Percentiles rank a stretch among this genome's conserved stretches.
Evolutionary conservation across 2,329 filamentous ascomycete genomes (phyloP).

Genomic region (Ilyonectria mors-panacis): DNA sequence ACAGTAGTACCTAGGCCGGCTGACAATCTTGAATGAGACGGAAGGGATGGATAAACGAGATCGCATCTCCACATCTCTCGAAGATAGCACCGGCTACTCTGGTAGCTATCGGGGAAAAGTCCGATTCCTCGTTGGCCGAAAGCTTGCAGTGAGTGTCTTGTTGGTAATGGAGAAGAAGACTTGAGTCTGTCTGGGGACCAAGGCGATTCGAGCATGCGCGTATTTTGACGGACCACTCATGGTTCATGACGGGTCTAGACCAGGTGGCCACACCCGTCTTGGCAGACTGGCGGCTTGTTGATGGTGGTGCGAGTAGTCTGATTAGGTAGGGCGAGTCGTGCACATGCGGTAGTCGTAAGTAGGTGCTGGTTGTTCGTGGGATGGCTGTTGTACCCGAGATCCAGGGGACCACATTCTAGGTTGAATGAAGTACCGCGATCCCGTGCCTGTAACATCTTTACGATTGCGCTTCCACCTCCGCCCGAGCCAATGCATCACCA

Average conservation of each 20-base stretch:
- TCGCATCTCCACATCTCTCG: background rate
- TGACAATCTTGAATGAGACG: background rate
- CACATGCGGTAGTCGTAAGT: background rate
- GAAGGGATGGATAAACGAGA: background rate
- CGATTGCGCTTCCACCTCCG: background rate
- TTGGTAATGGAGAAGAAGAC: background rate
- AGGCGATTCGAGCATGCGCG: background rate
- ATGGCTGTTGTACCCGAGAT: background rate
- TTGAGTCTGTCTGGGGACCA: background rate
- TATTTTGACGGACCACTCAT: background rate
- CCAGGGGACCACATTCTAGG: background rate
- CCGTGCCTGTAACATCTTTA: background rate
- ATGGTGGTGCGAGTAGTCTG: conserved; percentile 10
- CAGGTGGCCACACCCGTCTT: conserved; percentile 19
- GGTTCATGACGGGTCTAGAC: conserved; percentile 20
- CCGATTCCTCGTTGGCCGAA: background rate
- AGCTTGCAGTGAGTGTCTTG: background rate
- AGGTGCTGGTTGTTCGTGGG: background rate
- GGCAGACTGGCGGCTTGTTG: conserved; percentile 12
- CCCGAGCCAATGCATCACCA: background rate
- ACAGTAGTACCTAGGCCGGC: background rate
- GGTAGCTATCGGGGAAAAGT: background rate
- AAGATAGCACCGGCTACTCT: background rate
- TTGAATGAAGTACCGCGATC: background rate
- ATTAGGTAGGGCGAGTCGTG: conserved; percentile 12